Evolutionary conservation across 1,284 basidiomycete genomes (phyloP).

Genomic region (Ustilago bromivora): DNA sequence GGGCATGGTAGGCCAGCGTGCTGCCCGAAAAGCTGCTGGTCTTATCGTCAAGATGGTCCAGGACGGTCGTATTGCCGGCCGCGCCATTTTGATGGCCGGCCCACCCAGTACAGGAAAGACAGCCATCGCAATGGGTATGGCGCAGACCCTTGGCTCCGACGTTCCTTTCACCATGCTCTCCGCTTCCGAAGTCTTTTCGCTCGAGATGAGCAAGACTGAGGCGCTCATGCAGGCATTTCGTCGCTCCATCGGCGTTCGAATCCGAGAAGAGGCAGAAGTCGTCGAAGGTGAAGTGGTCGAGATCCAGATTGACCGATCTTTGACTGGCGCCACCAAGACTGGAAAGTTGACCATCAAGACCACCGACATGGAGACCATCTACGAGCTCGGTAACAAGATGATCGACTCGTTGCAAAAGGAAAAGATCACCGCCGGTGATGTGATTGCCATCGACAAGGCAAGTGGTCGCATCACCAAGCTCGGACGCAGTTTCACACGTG

Average conservation of each 20-base stretch:
- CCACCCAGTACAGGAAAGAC: conserved; percentile 97
- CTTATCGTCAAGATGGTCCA: conserved; percentile 99
- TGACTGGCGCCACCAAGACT: conserved; percentile 97
- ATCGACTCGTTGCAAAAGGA: conserved; percentile 96
- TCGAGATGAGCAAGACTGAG: conserved; percentile 96
- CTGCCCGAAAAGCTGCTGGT: conserved; percentile 94
- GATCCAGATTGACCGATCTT: conserved; percentile 95
- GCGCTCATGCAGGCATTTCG: conserved; percentile 96
- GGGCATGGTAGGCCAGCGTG: conserved; percentile 96
- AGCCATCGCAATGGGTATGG: conserved; percentile 95
- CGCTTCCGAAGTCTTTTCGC: conserved; percentile 95
- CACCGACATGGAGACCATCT: conserved; percentile 99
- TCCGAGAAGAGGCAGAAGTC: conserved; percentile 96
- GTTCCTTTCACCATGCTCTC: conserved; percentile 98
- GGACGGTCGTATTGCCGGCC: conserved; percentile 91
- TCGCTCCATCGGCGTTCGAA: conserved; percentile 93
- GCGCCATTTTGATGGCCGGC: conserved; percentile 94
- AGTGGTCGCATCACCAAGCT: conserved; percentile 96
- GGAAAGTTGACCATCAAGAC: conserved; percentile 98
- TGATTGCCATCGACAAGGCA: conserved; percentile 96
- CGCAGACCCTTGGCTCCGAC: conserved; percentile 89
- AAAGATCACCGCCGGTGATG: conserved; percentile 95
- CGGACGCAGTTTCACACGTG: conserved; percentile 92
- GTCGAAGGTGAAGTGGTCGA: conserved; percentile 99
- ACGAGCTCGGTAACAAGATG: conserved; percentile 99